Percentiles rank a stretch among this genome's conserved stretches.
phyloP scores from a whole-genome alignment of 2,329 filamentous ascomycete genomes.

The Colletotrichum spinosum region DNA sequence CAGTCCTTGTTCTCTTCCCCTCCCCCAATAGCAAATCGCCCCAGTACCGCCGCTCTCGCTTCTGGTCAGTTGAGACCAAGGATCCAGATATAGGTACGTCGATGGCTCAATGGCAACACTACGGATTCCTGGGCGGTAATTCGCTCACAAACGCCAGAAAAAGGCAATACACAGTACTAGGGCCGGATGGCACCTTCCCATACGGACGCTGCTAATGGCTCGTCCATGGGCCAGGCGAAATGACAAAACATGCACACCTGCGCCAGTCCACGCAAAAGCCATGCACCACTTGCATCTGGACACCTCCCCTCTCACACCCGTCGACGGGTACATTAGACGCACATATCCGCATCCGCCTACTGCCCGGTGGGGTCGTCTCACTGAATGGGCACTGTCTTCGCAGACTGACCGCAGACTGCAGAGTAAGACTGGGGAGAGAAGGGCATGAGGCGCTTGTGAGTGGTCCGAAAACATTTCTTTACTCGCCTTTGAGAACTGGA shows the following conservation, averaged over 20 bases:
- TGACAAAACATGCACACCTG: conserved; percentile 17
- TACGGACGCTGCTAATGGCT: conserved; percentile 32
- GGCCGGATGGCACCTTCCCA: conserved; percentile 33
- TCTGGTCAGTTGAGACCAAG: conserved; percentile 28
- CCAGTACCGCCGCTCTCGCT: conserved; percentile 20
- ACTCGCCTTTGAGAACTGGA: conserved; percentile 24
- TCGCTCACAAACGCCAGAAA: conserved; percentile 7
- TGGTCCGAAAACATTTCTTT: conserved; percentile 13
- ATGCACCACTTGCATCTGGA: conserved; percentile 30
- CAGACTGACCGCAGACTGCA: conserved; percentile 24
- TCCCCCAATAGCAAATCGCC: conserved; percentile 5
- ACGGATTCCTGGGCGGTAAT: conserved; percentile 10
- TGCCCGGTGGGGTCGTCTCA: conserved; percentile 27
- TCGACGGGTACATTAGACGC: conserved; percentile 21
- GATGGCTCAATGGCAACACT: conserved; percentile 26
- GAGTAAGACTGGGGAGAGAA: conserved; percentile 4
- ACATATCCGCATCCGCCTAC: conserved; percentile 32
- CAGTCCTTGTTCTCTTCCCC: not conserved
- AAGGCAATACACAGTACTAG: conserved; percentile 7
- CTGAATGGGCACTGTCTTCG: conserved; percentile 8
- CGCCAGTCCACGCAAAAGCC: conserved; percentile 7
- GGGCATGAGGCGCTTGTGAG: conserved; percentile 13
- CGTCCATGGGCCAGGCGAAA: conserved; percentile 30
- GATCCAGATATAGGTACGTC: not conserved
- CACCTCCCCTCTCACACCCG: conserved; percentile 19